phyloP scores from a whole-genome alignment of 345 rosid species.

The Cardamine chenopodiifolia region DNA sequence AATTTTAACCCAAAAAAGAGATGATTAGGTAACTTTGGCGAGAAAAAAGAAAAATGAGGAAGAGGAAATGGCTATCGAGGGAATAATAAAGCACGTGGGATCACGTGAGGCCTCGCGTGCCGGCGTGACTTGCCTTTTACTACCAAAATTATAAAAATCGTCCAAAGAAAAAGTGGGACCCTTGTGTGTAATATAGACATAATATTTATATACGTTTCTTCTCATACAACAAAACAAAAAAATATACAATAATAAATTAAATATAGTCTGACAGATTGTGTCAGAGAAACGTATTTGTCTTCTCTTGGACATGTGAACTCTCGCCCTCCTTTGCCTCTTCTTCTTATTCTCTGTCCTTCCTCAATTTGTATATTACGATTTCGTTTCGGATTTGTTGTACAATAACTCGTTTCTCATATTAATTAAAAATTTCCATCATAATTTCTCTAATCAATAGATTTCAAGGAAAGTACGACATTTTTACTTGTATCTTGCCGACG shows the following conservation, averaged over 20 bases:
- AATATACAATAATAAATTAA: background rate
- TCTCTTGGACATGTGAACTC: constrained; percentile 51
- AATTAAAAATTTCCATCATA: background rate
- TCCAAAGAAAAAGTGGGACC: constrained; percentile 42
- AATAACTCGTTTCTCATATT: constrained; percentile 9
- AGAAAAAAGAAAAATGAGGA: background rate
- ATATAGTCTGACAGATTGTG: constrained; percentile 38
- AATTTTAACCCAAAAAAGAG: too few species aligned
- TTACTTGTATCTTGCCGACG: constrained; percentile 17
- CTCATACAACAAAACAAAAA: constrained; percentile 20
- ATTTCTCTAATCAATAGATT: background rate
- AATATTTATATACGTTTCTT: constrained; percentile 37
- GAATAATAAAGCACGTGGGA: constrained; percentile 54
- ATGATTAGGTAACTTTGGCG: background rate
- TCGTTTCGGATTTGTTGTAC: constrained; percentile 36
- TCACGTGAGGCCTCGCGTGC: constrained; percentile 69
- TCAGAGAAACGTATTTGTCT: constrained; percentile 50
- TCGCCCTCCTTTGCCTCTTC: constrained; percentile 33
- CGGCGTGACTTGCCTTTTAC: constrained; percentile 60
- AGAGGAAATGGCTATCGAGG: constrained; percentile 4
- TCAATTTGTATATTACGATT: constrained; percentile 17
- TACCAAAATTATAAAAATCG: constrained; percentile 32
- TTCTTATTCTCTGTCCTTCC: constrained; percentile 40
- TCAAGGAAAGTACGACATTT: background rate
- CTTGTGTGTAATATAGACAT: constrained; percentile 35